Conservation (phyloP, 805 yeast genomes). For the Zygosaccharomyces lentus region DNA sequence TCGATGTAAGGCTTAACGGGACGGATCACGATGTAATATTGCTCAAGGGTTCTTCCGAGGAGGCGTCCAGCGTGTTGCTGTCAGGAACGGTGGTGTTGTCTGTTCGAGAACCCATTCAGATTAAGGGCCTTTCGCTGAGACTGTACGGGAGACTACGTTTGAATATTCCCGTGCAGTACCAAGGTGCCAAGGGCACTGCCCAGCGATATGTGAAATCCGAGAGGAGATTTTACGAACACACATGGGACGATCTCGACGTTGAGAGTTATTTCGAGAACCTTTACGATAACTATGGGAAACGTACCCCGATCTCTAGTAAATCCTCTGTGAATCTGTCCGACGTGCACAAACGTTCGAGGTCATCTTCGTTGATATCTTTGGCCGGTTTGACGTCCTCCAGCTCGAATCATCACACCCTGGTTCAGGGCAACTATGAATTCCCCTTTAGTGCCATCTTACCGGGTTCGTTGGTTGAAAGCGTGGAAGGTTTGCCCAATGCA, state of each 20-base stretch:
- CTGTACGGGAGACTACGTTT: slow-evolving; percentile 64
- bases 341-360: slow-evolving; percentile 33
- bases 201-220: slow-evolving; percentile 51
- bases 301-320: slow-evolving; percentile 17
- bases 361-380: slow-evolving; percentile 31
- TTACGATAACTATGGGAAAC: slow-evolving; percentile 24
- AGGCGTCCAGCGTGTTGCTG: slow-evolving; percentile 71
- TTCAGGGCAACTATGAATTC: slow-evolving; percentile 80
- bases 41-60: slow-evolving; percentile 70
- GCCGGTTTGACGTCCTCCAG: slow-evolving; percentile 22
- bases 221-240: slow-evolving; percentile 65
- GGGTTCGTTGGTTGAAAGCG: slow-evolving; percentile 79
- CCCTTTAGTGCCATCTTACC: slow-evolving; percentile 85
- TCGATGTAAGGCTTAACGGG: slow-evolving; percentile 57
- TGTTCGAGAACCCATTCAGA: slow-evolving; percentile 65
- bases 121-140: slow-evolving; percentile 60
- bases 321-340: slow-evolving; percentile 23
- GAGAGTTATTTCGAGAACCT: slow-evolving; percentile 38
- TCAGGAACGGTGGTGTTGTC: slow-evolving; percentile 76
- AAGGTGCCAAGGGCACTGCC: slow-evolving; percentile 43
- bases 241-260: slow-evolving; percentile 68
- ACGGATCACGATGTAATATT: slow-evolving; percentile 75
- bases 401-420: slow-evolving; percentile 40
- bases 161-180: slow-evolving; percentile 55
- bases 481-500: slow-evolving; percentile 85